Evolutionary conservation across 805 yeast species (phyloP), one percentile per base, ranked within the genome.

Genomic region (Barnettozyma botsteinii): DNA sequence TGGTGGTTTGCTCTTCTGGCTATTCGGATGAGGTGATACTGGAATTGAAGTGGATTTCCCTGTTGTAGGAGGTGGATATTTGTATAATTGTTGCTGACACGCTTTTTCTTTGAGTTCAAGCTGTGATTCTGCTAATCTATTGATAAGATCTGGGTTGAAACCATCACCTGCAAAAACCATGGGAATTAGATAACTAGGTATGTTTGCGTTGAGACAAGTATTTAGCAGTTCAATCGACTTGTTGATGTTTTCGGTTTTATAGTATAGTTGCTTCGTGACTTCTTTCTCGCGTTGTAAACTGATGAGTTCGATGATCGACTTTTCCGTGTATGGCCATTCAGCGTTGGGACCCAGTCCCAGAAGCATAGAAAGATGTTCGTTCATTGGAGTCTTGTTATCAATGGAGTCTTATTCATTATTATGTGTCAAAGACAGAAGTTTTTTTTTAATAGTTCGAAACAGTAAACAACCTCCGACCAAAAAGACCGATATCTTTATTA

Each of bases 231-330:
- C 80, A 24, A 82, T 61, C 18, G 83, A 72, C 41, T 73, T 71
- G 31, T 72, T 71, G 20, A 81, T 67, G 30, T 72, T 63, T 55
- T 88, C 95, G 17, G 81, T 64, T 39, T 71, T 73, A 56, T 83
- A 81, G 50, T 69, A 80, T 49, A 83, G 93, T 57, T 88, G 96
- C 48, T 81, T 82, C 2, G 96, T 82, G 32, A 73, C 69, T 57
- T 89, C 96, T 54, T 83, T 91, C 56, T 86, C 88, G 3, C 44
- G 35, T 32, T 56, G 59, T 1, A 54, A 40, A 7, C 46, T 42
- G 7, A 56, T 51, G 8, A 56, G 35, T 26, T 54, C 56, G 5
- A 53, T 26, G 2, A 56, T 41, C 1, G 57, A 42, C 31, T 44
- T 37, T 31, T 56, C 60, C 0, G 53, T 42, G 36, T 47, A 43